Percentiles rank a stretch among this genome's conserved stretches.
These are phyloP conservation scores for Phytophthora sp. DNA, from an alignment of 352 stramenopile genomes.

Conservation along the genomic window DNA sequence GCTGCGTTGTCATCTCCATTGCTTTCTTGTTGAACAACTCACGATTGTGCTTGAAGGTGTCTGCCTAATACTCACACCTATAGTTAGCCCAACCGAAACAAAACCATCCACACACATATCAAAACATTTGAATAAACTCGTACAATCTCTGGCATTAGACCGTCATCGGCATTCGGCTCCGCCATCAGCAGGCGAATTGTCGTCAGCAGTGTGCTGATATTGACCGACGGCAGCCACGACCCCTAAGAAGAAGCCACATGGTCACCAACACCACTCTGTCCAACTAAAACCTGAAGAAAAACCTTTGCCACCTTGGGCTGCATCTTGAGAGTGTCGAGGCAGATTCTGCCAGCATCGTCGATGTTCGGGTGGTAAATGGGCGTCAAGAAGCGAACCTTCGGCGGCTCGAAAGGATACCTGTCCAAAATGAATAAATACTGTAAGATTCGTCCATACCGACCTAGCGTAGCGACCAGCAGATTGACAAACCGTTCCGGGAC, in stretches of 20 bases:
- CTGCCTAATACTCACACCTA: too few relatives aligned
- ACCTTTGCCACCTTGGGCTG: constrained; percentile 67
- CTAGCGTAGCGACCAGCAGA: too few relatives aligned
- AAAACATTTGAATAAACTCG: too few relatives aligned
- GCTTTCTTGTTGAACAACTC: constrained; percentile 75
- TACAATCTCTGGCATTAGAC: constrained; percentile 91
- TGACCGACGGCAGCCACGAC: constrained; percentile 92
- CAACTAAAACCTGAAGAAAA: too few relatives aligned
- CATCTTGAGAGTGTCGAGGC: constrained; percentile 93
- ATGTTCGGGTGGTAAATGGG: constrained; percentile 90
- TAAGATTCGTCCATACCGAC: too few relatives aligned
- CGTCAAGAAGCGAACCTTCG: constrained; percentile 79
- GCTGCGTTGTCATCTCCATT: constrained; percentile 59
- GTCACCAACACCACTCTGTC: not conserved
- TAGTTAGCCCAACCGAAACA: not conserved
- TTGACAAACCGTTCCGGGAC: constrained; percentile 56
- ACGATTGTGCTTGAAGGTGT: constrained; percentile 81
- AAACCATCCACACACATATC: too few relatives aligned
- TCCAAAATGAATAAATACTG: constrained; percentile 6
- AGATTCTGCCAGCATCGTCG: constrained; percentile 88
- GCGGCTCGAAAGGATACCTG: constrained; percentile 87
- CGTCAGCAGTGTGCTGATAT: constrained; percentile 90
- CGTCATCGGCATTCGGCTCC: constrained; percentile 91
- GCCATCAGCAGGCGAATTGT: constrained; percentile 92
- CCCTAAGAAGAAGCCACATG: constrained; percentile 42